Percentiles rank a stretch among this genome's conserved stretches.
Conservation (phyloP, 2,329 filamentous ascomycete genomes). For the Falciphora oryzae region DNA sequence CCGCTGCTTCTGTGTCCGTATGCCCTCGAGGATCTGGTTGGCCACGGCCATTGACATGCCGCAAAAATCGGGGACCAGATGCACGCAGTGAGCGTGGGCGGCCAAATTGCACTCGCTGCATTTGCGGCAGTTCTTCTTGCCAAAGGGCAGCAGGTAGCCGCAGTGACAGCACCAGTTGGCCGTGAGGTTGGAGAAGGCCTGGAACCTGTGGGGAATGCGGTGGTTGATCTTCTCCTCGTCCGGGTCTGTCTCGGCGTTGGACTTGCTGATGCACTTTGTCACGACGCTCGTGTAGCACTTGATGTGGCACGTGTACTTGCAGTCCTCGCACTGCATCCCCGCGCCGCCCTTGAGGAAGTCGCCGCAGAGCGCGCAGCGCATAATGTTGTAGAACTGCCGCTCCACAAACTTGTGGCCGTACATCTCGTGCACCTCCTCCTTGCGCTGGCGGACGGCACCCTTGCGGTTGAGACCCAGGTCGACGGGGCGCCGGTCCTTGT, state of each 20-base stretch:
- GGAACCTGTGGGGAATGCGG: conserved; percentile 94
- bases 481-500: conserved; percentile 73
- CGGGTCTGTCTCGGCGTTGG: conserved; percentile 94
- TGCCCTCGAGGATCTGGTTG: conserved; percentile 85
- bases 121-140: conserved; percentile 90
- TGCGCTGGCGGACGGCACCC: conserved; percentile 92
- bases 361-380: conserved; percentile 96
- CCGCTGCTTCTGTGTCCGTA: conserved; percentile 68
- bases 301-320: conserved; percentile 98
- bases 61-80: conserved; percentile 96
- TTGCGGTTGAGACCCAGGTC: conserved; percentile 90
- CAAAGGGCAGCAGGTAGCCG: conserved; percentile 90
- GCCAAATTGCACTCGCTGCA: conserved; percentile 91
- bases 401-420: conserved; percentile 99
- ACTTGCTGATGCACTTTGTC: conserved; percentile 99
- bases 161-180: conserved; percentile 99
- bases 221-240: conserved; percentile 99
- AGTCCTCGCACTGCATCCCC: conserved; percentile 98
- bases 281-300: conserved; percentile 97
- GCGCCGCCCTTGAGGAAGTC: conserved; percentile 98
- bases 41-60: conserved; percentile 98
- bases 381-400: conserved; percentile 99
- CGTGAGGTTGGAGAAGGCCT: conserved; percentile 93
- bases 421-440: conserved; percentile 97
- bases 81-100: conserved; percentile 84